These are phyloP conservation scores for Trypanosoma cruzi DNA, from an alignment of 208 protist species.

Conservation along the genomic window DNA sequence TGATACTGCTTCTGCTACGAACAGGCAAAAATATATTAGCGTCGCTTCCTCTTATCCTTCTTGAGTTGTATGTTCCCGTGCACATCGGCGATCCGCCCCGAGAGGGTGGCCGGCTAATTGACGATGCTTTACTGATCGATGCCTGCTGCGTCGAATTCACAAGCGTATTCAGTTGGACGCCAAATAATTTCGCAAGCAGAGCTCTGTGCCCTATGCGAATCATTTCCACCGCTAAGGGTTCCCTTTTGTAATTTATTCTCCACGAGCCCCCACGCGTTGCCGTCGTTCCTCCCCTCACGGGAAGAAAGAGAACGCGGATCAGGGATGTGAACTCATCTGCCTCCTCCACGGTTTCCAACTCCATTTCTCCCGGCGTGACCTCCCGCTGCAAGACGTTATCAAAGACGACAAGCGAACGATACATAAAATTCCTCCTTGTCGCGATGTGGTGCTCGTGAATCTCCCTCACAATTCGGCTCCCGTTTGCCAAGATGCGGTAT, in stretches of 20 bases:
- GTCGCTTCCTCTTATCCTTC: background rate
- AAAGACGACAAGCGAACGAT: slow-evolving; percentile 7
- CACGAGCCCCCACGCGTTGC: slow-evolving; percentile 6
- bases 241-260: background rate
- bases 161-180: background rate
- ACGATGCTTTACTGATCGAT: background rate
- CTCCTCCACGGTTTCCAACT: background rate
- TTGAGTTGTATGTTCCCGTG: background rate
- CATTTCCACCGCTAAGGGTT: background rate
- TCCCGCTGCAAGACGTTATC: slow-evolving; percentile 12
- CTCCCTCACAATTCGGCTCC: slow-evolving; percentile 8
- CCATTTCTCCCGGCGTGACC: slow-evolving; percentile 3
- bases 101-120: background rate
- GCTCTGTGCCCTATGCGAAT: slow-evolving; percentile 3
- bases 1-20: background rate
- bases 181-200: slow-evolving; percentile 1
- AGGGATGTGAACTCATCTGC: slow-evolving; percentile 3
- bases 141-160: background rate
- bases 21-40: background rate
- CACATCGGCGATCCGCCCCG: too few relatives aligned
- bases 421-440: background rate
- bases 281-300: background rate
- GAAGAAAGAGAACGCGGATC: slow-evolving; percentile 12
- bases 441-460: slow-evolving; percentile 12
- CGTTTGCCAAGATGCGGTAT: slow-evolving; percentile 13